These are phyloP conservation scores for Limonomyces culmigenus DNA, from an alignment of 1,284 basidiomycete genomes.

Conservation along the genomic window DNA sequence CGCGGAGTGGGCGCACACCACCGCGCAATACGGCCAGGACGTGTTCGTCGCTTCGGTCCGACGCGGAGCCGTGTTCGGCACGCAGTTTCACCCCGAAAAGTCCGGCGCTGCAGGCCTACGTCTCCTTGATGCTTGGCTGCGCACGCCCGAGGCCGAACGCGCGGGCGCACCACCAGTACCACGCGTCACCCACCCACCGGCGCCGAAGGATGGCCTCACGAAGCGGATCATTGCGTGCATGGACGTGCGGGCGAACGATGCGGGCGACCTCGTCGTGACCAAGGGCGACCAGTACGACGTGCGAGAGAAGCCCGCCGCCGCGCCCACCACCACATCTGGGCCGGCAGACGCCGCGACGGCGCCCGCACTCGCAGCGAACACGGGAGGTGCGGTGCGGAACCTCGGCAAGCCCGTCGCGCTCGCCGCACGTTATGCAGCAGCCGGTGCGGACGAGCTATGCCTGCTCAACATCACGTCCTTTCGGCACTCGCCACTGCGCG, in stretches of 20 bases:
- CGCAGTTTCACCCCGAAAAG: conserved; percentile 99
- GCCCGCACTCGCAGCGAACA: conserved; percentile 11
- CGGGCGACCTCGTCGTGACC: conserved; percentile 95
- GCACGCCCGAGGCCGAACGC: conserved; percentile 28
- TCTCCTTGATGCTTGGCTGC: conserved; percentile 75
- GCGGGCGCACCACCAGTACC: conserved; percentile 14
- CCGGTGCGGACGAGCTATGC: conserved; percentile 93
- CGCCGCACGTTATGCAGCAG: conserved; percentile 72
- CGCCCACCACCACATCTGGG: conserved; percentile 9
- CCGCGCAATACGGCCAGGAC: conserved; percentile 88
- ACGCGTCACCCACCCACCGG: conserved; percentile 20
- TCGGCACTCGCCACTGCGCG: conserved; percentile 84
- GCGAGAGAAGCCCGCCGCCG: conserved; percentile 51
- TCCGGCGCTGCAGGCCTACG: conserved; percentile 83
- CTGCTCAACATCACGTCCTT: conserved; percentile 99
- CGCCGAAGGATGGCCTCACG: conserved; percentile 51
- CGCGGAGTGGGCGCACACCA: conserved; percentile 68
- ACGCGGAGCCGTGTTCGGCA: conserved; percentile 80
- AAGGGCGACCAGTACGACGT: conserved; percentile 99
- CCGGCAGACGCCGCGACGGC: conserved; percentile 9
- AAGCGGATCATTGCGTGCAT: conserved; percentile 96
- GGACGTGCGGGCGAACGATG: conserved; percentile 93
- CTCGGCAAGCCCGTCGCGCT: conserved; percentile 95
- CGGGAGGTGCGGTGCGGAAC: conserved; percentile 80
- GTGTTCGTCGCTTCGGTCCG: conserved; percentile 81